Conservation (phyloP, 352 stramenopile genomes). For the Albugo laibachii region DNA sequence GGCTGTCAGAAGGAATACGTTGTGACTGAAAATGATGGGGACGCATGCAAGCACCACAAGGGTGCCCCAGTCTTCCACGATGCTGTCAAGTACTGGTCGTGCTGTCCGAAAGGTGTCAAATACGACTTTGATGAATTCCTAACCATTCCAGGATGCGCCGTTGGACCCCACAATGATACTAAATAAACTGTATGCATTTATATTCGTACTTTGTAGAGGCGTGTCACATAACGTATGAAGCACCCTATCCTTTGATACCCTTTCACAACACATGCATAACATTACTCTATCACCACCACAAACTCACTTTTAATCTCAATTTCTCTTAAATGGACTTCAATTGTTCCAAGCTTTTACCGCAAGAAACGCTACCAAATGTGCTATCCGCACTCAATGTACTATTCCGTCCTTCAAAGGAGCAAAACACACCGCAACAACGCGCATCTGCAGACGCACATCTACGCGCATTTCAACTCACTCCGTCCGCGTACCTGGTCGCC, state of each 20-base stretch:
- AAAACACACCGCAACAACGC: constrained; percentile 28
- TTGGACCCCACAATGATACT: constrained; percentile 59
- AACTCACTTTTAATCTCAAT: no score
- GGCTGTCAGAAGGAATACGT: constrained; percentile 85
- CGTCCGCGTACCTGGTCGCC: constrained; percentile 57
- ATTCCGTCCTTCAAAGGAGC: constrained; percentile 17
- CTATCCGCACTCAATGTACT: constrained; percentile 31
- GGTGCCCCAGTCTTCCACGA: constrained; percentile 85
- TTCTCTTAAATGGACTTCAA: no score
- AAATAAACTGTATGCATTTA: constrained; percentile 8
- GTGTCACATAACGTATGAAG: no score
- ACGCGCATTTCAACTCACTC: constrained; percentile 56
- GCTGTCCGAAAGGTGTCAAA: constrained; percentile 83
- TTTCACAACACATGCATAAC: no score
- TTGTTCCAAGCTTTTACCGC: no score
- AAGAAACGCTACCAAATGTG: constrained; percentile 4
- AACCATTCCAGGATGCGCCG: constrained; percentile 69
- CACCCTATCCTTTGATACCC: no score
- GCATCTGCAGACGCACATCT: constrained; percentile 52
- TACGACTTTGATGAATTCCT: constrained; percentile 92
- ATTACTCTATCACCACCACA: no score
- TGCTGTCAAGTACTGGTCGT: constrained; percentile 86
- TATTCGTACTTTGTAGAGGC: no score
- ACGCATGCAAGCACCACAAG: constrained; percentile 69
- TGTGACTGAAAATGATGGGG: constrained; percentile 64